These are phyloP conservation scores for Biscutella laevigata DNA, from an alignment of 441 rosid genomes.

Conservation along the genomic window DNA sequence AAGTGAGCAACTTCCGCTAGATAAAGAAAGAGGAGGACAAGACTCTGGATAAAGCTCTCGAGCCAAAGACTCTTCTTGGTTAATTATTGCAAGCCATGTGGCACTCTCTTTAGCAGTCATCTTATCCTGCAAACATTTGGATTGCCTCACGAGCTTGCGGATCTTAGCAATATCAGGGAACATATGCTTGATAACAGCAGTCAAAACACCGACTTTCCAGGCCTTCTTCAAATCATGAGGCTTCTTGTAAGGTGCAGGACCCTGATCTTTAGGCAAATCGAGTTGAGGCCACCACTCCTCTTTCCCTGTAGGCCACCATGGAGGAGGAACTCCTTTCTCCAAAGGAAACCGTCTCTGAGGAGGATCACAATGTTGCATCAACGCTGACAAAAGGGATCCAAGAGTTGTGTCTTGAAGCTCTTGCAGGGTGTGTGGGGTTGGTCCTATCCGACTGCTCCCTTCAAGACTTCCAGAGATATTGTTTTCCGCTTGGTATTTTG, in stretches of 20 bases:
- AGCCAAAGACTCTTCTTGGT: conserved; percentile 78
- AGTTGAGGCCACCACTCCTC: conserved; percentile 98
- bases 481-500: conserved; percentile 53
- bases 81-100: conserved; percentile 89
- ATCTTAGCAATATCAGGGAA: conserved; percentile 90
- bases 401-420: conserved; percentile 96
- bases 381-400: conserved; percentile 80
- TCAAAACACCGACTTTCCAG: conserved; percentile 92
- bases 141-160: conserved; percentile 86
- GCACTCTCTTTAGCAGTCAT: conserved; percentile 99
- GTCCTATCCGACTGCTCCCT: conserved; percentile 46
- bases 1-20: conserved; percentile 50
- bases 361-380: conserved; percentile 97
- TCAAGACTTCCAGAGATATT: conserved; percentile 49
- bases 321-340: conserved; percentile 90
- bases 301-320: conserved; percentile 91
- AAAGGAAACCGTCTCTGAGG: conserved; percentile 91
- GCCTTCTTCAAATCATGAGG: conserved; percentile 98
- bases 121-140: conserved; percentile 94
- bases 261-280: conserved; percentile 74
- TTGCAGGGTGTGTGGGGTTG: conserved; percentile 73
- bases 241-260: conserved; percentile 93
- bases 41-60: conserved; percentile 72
- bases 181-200: conserved; percentile 94
- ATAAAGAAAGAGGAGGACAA: conserved; percentile 44